phyloP scores from a whole-genome alignment of 2,329 filamentous ascomycete genomes.

The Talaromyces sp. region DNA sequence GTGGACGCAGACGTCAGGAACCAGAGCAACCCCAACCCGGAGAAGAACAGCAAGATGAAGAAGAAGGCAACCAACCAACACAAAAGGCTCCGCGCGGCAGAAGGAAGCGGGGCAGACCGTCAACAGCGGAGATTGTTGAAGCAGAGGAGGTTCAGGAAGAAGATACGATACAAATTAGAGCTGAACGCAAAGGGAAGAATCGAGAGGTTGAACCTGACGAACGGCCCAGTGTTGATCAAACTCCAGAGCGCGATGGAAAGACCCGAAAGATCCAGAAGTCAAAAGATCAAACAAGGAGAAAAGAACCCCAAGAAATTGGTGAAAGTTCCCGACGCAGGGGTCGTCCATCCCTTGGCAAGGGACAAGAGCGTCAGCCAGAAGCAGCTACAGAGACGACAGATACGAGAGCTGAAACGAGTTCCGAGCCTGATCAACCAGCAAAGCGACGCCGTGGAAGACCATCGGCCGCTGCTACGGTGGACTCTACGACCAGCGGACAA shows the following conservation, averaged over 20 bases:
- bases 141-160: slow-evolving; percentile 15
- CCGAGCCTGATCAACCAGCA: not conserved
- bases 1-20: not conserved
- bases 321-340: slow-evolving; percentile 11
- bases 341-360: slow-evolving; percentile 12
- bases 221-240: not conserved
- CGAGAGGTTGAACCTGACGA: not conserved
- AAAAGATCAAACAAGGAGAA: not conserved
- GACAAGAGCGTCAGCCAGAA: slow-evolving; percentile 17
- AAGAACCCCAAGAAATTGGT: slow-evolving; percentile 18
- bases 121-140: slow-evolving; percentile 8
- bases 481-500: not conserved
- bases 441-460: slow-evolving; percentile 15
- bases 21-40: not conserved
- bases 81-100: slow-evolving; percentile 8
- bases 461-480: not conserved
- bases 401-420: not conserved
- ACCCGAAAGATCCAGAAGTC: not conserved
- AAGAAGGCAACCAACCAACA: not conserved
- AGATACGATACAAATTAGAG: slow-evolving; percentile 12
- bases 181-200: slow-evolving; percentile 18
- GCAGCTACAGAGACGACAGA: slow-evolving; percentile 19
- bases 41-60: not conserved
- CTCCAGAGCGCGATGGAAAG: not conserved
- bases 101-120: slow-evolving; percentile 7